phyloP scores from a whole-genome alignment of 2,329 filamentous ascomycete species.

The Colletotrichum sp. region DNA sequence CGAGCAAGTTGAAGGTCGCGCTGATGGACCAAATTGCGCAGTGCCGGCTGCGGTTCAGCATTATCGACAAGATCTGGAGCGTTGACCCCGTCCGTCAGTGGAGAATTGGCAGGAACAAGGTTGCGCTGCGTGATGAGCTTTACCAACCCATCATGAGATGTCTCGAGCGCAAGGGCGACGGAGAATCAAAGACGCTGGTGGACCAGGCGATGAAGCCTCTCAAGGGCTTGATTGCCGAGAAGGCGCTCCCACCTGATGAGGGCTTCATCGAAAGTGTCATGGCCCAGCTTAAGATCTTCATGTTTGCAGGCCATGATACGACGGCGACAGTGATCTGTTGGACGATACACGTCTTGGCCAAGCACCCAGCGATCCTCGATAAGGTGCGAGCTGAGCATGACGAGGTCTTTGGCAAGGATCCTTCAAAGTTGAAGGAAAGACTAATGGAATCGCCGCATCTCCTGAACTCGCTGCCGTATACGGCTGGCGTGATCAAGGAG shows the following conservation, averaged over 20 bases:
- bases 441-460: constrained; percentile 45
- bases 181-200: constrained; percentile 25
- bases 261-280: constrained; percentile 32
- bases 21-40: not conserved
- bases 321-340: constrained; percentile 39
- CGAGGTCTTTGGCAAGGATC: constrained; percentile 27
- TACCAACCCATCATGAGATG: not conserved
- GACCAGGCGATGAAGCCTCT: constrained; percentile 27
- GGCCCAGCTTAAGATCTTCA: constrained; percentile 38
- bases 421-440: constrained; percentile 34
- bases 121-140: not conserved
- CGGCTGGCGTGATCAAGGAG: constrained; percentile 60
- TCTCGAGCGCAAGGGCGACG: not conserved
- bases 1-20: not conserved
- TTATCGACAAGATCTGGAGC: not conserved
- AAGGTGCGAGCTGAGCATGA: constrained; percentile 33
- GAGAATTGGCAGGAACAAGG: not conserved
- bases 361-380: constrained; percentile 25
- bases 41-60: not conserved
- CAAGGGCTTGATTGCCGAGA: not conserved
- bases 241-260: not conserved
- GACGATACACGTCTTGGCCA: constrained; percentile 27
- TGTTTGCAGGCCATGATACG: constrained; percentile 44
- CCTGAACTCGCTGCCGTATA: constrained; percentile 56
- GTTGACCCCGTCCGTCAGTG: not conserved